These are phyloP conservation scores for Sporobolomyces pararoseus DNA, from an alignment of 768 basidiomycete species.

Conservation along the genomic window DNA sequence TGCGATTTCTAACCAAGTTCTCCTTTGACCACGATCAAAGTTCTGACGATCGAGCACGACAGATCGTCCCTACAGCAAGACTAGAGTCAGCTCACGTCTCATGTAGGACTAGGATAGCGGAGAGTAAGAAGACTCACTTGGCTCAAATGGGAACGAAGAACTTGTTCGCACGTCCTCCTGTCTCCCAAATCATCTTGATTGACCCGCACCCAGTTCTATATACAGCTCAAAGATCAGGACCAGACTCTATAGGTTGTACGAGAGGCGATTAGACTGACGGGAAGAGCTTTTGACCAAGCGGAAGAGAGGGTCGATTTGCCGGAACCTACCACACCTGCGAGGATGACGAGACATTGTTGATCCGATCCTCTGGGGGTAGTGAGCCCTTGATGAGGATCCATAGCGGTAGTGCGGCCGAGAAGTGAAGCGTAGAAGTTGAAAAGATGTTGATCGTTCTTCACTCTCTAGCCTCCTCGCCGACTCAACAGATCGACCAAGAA, in stretches of 20 bases:
- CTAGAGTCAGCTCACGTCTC: not conserved
- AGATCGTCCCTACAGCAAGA: not conserved
- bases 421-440: not conserved
- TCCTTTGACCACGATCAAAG: conserved; percentile 34
- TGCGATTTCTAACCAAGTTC: conserved; percentile 37
- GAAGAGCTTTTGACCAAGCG: not conserved
- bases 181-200: conserved; percentile 41
- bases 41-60: conserved; percentile 42
- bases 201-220: conserved; percentile 32
- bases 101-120: not conserved
- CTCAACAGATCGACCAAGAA: not conserved
- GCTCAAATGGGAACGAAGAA: conserved; percentile 4
- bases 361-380: not conserved
- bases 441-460: not conserved
- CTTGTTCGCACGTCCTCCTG: conserved; percentile 30
- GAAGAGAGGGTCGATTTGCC: conserved; percentile 31
- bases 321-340: conserved; percentile 36
- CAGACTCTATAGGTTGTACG: not conserved
- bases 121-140: not conserved
- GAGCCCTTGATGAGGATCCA: not conserved
- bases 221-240: too few species aligned
- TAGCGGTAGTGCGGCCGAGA: not conserved
- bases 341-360: conserved; percentile 21
- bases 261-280: not conserved
- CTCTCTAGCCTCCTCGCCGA: not conserved